Evolutionary conservation across 208 protist species (phyloP), one percentile per base, ranked within the genome.

Genomic region (Phytomonas sp.): DNA sequence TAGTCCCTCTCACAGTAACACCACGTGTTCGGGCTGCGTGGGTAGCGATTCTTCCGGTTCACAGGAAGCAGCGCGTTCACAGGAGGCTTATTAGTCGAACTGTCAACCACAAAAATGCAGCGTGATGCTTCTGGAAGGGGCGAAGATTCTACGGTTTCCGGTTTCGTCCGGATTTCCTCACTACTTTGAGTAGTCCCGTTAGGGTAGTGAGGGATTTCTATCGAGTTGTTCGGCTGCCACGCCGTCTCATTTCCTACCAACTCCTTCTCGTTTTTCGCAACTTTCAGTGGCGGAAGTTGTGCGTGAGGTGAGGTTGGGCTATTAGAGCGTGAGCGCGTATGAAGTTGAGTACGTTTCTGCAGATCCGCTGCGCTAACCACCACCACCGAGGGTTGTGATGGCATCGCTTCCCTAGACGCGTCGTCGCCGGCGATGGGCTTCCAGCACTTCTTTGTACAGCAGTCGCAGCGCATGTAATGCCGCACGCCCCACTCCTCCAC

Each of bases 391-490:
- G 3, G 31, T 42, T 0, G 62, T 49, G 5, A 14, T 60, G 7
- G 8, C 40, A n/a, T 34, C 31, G 4, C 67, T 34, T 26, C 40
- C 61, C 29, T 23, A 23, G 45, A 30, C 26, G 26, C 63, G 16
- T 52, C 62, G 31, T 37, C 33, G 4, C 29, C 52, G 0, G 59
- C 66, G n/a, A 76, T 64, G 29, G 66, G 31, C 0, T 73, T 64
- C 87, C 89, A 94, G 71, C 89, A 94, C 34, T 76, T 82, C 11
- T 72, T 34, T 33, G 89, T 94, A 79, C 89, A 94, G 73, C 89
- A 94, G 76, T 94, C 89, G 63, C 89, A 94, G 16, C 89, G 86
- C 89, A 93, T 94, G 77, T 83, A 84, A 69, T 89, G 81, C 4
- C 87, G 85, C 68, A 93, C 78, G 1, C 89, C 89, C 83, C 84